phyloP scores from a whole-genome alignment of 495 filamentous ascomycete genomes.

The Trypethelium eluteriae region DNA sequence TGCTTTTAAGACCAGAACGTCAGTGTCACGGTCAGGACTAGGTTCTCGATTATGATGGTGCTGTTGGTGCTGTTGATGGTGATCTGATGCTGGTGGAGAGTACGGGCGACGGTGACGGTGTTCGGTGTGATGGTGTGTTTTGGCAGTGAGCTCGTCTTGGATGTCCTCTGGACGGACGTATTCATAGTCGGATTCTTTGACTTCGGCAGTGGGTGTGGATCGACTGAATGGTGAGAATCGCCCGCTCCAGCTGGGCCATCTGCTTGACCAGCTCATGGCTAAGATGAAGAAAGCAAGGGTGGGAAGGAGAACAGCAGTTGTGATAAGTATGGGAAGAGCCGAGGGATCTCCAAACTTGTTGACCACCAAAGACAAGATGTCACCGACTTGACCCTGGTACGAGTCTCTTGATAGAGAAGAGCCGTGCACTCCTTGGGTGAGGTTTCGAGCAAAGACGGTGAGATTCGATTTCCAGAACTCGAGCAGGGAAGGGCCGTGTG shows the following conservation, averaged over 20 bases:
- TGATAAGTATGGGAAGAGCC: neutral
- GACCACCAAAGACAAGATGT: neutral
- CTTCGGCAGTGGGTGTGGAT: conserved; percentile 34
- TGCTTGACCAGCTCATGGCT: conserved; percentile 55
- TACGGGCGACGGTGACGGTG: neutral
- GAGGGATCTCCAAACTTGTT: neutral
- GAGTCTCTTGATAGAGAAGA: neutral
- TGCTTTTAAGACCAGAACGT: conserved; percentile 69
- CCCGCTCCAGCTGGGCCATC: conserved; percentile 47
- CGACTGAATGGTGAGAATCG: conserved; percentile 44
- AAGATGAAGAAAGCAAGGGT: conserved; percentile 39
- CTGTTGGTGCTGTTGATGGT: conserved; percentile 33
- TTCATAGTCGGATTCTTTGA: conserved; percentile 69
- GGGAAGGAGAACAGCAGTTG: neutral
- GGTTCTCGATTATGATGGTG: conserved; percentile 32
- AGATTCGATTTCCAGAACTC: neutral
- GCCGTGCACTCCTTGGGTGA: neutral
- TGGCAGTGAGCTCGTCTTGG: neutral
- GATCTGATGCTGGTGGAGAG: conserved; percentile 32
- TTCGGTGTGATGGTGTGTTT: neutral
- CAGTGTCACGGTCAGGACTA: conserved; percentile 47
- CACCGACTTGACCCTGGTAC: neutral
- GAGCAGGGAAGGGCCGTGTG: neutral
- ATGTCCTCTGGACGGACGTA: conserved; percentile 70
- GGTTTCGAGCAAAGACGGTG: neutral